A percentile compares a stretch with the other conserved stretches of the same genome.
phyloP scores from a whole-genome alignment of 2,329 filamentous ascomycete species.

The Calonectria ilicicola region DNA sequence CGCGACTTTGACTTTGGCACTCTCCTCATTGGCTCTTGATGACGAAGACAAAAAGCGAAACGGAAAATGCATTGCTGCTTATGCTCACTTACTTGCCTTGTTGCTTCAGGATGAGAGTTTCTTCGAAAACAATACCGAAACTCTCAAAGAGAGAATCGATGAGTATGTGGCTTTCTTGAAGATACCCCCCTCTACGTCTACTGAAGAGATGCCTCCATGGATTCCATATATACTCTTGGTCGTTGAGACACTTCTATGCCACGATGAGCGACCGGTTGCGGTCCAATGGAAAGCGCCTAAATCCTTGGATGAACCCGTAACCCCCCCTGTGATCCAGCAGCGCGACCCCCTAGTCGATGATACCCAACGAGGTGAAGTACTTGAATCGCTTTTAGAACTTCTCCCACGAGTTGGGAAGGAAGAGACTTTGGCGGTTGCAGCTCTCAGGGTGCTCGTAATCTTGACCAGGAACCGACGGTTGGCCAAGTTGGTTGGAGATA shows the following conservation, averaged over 20 bases:
- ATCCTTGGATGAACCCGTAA: slow-evolving; percentile 60
- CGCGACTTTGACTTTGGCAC: slow-evolving; percentile 83
- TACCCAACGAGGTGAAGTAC: slow-evolving; percentile 76
- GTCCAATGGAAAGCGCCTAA: slow-evolving; percentile 76
- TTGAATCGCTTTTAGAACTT: slow-evolving; percentile 84
- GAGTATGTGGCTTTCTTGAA: slow-evolving; percentile 85
- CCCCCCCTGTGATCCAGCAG: slow-evolving; percentile 70
- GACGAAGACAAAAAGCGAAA: slow-evolving; percentile 75
- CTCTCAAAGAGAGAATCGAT: slow-evolving; percentile 80
- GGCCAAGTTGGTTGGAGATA: slow-evolving; percentile 83
- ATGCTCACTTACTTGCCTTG: slow-evolving; percentile 90
- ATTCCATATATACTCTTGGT: slow-evolving; percentile 91
- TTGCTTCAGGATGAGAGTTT: slow-evolving; percentile 87
- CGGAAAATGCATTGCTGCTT: slow-evolving; percentile 78
- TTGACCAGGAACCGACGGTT: slow-evolving; percentile 83
- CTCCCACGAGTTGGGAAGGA: slow-evolving; percentile 91
- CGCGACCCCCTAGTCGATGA: slow-evolving; percentile 67
- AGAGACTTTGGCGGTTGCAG: slow-evolving; percentile 83
- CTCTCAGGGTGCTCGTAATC: slow-evolving; percentile 86
- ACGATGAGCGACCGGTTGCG: slow-evolving; percentile 84
- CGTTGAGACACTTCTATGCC: slow-evolving; percentile 88
- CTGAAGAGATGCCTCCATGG: slow-evolving; percentile 90
- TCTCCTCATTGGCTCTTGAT: slow-evolving; percentile 76
- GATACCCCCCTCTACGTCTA: slow-evolving; percentile 72
- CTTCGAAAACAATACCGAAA: slow-evolving; percentile 80